Conservation (phyloP, 345 rosid genomes). For the Boechera stricta region DNA sequence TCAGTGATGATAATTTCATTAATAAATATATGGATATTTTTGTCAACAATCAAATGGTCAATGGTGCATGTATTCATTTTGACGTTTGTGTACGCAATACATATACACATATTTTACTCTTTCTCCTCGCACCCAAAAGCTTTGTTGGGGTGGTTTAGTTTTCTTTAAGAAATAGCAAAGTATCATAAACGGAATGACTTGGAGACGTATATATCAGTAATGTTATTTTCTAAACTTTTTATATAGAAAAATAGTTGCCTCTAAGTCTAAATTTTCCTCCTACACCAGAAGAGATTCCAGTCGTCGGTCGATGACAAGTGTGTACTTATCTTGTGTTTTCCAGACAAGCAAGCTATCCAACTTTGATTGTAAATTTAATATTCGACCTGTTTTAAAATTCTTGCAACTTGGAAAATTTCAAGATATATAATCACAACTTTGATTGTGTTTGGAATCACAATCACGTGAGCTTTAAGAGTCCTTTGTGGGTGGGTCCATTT, state of each 20-base stretch:
- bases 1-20: not conserved
- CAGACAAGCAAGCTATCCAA: constrained; percentile 3
- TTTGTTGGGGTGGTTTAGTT: constrained; percentile 16
- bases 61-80: constrained; percentile 26
- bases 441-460: constrained; percentile 6
- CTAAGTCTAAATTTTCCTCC: constrained; percentile 9
- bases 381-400: not conserved
- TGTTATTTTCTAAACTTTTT: not conserved
- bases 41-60: not conserved
- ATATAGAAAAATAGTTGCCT: not conserved
- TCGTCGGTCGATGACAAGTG: constrained; percentile 23
- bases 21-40: too few relatives aligned
- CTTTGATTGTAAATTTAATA: not conserved
- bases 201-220: not conserved
- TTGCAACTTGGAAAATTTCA: constrained; percentile 25
- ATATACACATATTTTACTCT: constrained; percentile 18
- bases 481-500: constrained; percentile 31
- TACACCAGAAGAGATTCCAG: constrained; percentile 17
- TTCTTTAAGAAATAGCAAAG: constrained; percentile 27
- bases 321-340: constrained; percentile 8
- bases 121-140: not conserved
- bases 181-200: constrained; percentile 31
- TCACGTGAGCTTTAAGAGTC: constrained; percentile 32
- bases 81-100: constrained; percentile 35
- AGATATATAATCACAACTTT: not conserved